Conservation (phyloP, 495 filamentous ascomycete species). For the Tuber borchii region DNA sequence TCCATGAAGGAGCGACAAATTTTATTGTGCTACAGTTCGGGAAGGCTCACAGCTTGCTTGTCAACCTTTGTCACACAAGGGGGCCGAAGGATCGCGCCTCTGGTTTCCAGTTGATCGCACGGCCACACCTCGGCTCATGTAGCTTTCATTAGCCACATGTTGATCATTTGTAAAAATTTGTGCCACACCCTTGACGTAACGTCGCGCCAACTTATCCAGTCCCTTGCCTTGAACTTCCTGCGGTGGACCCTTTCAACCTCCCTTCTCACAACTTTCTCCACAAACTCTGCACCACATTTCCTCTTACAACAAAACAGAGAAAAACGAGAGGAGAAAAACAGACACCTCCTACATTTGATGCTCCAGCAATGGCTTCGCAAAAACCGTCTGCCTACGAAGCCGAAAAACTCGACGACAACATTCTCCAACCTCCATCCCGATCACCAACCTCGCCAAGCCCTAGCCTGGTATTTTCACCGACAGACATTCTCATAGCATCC, state of each 20-base stretch:
- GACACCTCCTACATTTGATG: not conserved
- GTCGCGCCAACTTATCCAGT: not conserved
- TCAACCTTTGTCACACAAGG: not conserved
- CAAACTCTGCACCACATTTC: not conserved
- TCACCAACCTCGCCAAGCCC: not conserved
- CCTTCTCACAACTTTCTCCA: not conserved
- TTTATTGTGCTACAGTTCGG: not conserved
- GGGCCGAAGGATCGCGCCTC: not conserved
- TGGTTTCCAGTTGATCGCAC: not conserved
- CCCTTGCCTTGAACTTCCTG: not conserved
- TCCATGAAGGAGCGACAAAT: not conserved
- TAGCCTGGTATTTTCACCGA: constrained; percentile 45
- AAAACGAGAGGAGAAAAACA: not conserved
- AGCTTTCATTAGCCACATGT: not conserved
- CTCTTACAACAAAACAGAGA: not conserved
- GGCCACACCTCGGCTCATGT: not conserved
- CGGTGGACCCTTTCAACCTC: not conserved
- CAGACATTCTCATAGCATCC: constrained; percentile 55
- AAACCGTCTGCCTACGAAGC: constrained; percentile 10
- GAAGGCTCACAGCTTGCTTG: not conserved
- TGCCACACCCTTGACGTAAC: constrained; percentile 2
- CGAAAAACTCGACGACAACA: constrained; percentile 9
- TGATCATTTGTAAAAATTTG: not conserved
- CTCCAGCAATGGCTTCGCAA: constrained; percentile 19
- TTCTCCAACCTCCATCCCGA: constrained; percentile 3